Conservation (phyloP, 805 yeast genomes). For the Spathaspora sp. region DNA sequence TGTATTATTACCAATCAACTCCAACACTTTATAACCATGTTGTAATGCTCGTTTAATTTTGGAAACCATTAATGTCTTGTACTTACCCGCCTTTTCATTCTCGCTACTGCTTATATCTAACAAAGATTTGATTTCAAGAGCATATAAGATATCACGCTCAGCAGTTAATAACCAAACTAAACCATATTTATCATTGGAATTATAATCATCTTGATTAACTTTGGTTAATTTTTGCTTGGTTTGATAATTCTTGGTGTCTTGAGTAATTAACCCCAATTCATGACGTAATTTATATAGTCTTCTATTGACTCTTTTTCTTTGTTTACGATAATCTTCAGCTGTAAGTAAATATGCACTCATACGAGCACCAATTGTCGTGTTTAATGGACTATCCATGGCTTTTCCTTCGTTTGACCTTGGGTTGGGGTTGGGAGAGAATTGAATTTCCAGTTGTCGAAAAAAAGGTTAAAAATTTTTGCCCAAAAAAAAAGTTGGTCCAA, state of each 20-base stretch:
- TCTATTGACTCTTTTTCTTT: conserved; percentile 60
- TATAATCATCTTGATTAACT: conserved; percentile 48
- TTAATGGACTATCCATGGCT: conserved; percentile 40
- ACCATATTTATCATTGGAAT: conserved; percentile 49
- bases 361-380: conserved; percentile 51
- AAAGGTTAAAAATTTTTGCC: neutral
- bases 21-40: conserved; percentile 41
- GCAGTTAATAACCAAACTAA: conserved; percentile 59
- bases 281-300: conserved; percentile 63
- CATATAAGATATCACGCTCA: conserved; percentile 73
- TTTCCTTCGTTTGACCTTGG: neutral
- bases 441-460: neutral
- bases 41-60: conserved; percentile 64
- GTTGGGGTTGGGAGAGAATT: neutral
- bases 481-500: no score
- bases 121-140: conserved; percentile 57
- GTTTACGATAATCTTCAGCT: conserved; percentile 65
- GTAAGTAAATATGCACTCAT: conserved; percentile 60
- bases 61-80: conserved; percentile 46
- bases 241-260: conserved; percentile 62
- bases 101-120: conserved; percentile 46
- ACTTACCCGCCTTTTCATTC: conserved; percentile 42
- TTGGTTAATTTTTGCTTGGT: conserved; percentile 44
- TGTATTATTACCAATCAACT: conserved; percentile 35
- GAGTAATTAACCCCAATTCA: conserved; percentile 56